Evolutionary conservation across 345 rosid genomes (phyloP).

Genomic region (Moringa oleifera): DNA sequence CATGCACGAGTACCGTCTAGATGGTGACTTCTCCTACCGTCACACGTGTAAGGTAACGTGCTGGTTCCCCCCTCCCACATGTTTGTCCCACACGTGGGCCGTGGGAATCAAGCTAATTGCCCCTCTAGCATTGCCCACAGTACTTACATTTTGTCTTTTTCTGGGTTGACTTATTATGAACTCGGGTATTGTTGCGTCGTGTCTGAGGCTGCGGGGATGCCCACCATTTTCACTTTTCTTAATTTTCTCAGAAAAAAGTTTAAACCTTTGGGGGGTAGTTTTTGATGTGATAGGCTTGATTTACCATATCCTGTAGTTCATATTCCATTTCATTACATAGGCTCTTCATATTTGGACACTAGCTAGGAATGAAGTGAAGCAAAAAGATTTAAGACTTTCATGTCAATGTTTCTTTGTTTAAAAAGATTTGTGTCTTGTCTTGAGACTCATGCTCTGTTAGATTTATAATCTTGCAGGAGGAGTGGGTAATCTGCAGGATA

Average conservation of each 20-base stretch:
- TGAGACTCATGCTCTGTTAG: too few relatives aligned
- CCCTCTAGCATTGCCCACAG: neutral
- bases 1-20: slow-evolving; percentile 94
- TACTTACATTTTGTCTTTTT: slow-evolving; percentile 25
- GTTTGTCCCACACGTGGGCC: slow-evolving; percentile 4
- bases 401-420: too few relatives aligned
- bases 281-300: slow-evolving; percentile 49
- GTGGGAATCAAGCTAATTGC: neutral
- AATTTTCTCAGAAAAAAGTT: neutral
- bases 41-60: slow-evolving; percentile 70
- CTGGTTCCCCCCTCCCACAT: neutral
- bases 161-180: slow-evolving; percentile 35
- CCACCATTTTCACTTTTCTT: slow-evolving; percentile 10
- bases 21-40: slow-evolving; percentile 67
- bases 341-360: neutral
- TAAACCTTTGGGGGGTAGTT: slow-evolving; percentile 23
- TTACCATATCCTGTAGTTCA: slow-evolving; percentile 7
- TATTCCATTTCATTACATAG: neutral
- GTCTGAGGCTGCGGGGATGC: too few relatives aligned
- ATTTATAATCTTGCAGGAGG: slow-evolving; percentile 59
- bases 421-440: too few relatives aligned
- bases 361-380: too few relatives aligned
- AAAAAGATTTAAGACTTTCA: too few relatives aligned
- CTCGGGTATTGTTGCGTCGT: too few relatives aligned
- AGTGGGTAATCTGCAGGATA: slow-evolving; percentile 94